Percentiles rank a stretch among this genome's conserved stretches.
Evolutionary conservation across 345 rosid species (phyloP).

Genomic region (Gossypioides kirkii): DNA sequence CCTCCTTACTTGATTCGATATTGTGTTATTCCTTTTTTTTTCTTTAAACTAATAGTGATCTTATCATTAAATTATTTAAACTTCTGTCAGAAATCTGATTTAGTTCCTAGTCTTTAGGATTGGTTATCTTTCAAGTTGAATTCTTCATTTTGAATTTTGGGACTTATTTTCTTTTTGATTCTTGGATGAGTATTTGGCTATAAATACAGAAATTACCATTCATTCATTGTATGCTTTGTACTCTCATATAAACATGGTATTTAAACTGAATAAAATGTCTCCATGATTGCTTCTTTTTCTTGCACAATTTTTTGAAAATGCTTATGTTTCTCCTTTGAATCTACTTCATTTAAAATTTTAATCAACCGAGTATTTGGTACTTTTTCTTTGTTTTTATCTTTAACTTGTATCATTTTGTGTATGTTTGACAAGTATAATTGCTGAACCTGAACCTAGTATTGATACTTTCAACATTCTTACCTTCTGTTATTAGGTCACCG

Average conservation of each 20-base stretch:
- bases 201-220: too few species aligned
- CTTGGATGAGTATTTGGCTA: too few species aligned
- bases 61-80: too few species aligned
- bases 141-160: too few species aligned
- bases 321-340: background rate
- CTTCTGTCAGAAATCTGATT: too few species aligned
- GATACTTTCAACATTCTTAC: background rate
- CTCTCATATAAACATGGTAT: background rate
- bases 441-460: background rate
- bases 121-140: too few species aligned
- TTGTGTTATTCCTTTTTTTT: background rate
- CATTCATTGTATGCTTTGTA: too few species aligned
- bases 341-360: background rate
- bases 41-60: too few species aligned
- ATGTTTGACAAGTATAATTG: background rate
- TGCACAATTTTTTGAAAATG: background rate
- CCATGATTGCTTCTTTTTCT: background rate
- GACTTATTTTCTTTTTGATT: too few species aligned
- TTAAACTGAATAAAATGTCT: background rate
- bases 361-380: background rate
- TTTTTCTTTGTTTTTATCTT: background rate
- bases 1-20: background rate
- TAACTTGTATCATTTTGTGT: background rate
- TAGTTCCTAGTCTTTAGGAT: too few species aligned
- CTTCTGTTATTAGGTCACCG: background rate